Conservation (phyloP, 139 green algal species). For the Chlamydomonas eustigma region DNA sequence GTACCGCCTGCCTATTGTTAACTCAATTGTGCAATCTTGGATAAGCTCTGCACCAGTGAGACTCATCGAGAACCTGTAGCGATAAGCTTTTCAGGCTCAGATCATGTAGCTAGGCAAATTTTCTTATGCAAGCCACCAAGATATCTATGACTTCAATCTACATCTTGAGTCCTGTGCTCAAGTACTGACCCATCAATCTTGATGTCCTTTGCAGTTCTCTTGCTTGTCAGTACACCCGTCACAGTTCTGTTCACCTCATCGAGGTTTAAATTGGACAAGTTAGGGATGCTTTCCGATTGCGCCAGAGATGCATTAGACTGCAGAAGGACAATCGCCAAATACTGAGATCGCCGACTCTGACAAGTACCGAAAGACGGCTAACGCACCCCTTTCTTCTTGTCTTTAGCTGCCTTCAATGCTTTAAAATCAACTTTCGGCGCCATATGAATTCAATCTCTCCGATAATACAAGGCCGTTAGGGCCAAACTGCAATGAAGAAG, state of each 20-base stretch:
- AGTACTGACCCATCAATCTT: constrained; percentile 46
- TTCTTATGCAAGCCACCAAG: too few relatives aligned
- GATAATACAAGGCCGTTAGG: too few relatives aligned
- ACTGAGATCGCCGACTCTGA: too few relatives aligned
- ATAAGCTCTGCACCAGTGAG: constrained; percentile 59
- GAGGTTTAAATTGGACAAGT: background rate
- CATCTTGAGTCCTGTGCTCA: background rate
- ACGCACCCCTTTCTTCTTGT: background rate
- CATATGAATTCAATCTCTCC: too few relatives aligned
- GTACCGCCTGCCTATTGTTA: constrained; percentile 80
- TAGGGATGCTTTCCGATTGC: background rate
- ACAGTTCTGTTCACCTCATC: constrained; percentile 22
- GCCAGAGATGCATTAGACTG: background rate
- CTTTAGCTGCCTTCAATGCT: background rate
- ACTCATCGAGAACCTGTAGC: constrained; percentile 58
- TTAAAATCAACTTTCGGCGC: background rate
- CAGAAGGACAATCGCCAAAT: too few relatives aligned
- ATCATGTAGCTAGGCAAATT: too few relatives aligned
- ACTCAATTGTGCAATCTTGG: constrained; percentile 70
- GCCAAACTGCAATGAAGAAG: too few relatives aligned
- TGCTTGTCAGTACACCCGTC: constrained; percentile 56
- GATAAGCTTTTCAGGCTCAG: background rate
- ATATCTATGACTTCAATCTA: too few relatives aligned
- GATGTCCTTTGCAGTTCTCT: constrained; percentile 46
- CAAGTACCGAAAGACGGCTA: too few relatives aligned